A percentile compares a stretch with the other conserved stretches of the same genome.
Evolutionary conservation across 495 filamentous ascomycete species (phyloP).

Genomic region (Podospora bellae-mahoneyi): DNA sequence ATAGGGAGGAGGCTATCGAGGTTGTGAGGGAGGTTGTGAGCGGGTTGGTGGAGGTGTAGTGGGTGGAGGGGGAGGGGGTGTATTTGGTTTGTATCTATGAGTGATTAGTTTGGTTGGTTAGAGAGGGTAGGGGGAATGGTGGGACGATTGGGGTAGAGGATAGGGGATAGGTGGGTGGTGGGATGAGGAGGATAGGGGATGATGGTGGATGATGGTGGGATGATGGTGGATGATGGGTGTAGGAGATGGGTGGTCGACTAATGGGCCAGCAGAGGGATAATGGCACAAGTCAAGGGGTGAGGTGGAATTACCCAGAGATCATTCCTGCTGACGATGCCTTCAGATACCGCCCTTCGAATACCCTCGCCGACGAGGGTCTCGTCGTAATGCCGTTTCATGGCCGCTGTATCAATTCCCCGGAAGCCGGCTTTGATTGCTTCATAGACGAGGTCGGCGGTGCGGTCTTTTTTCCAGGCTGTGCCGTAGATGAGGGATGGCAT

Average conservation of each 20-base stretch:
- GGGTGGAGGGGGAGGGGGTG: conserved; percentile 58
- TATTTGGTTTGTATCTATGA: conserved; percentile 81
- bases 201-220: too few species aligned
- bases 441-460: conserved; percentile 63
- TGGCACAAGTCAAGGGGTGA: not conserved
- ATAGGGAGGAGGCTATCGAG: conserved; percentile 65
- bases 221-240: too few species aligned
- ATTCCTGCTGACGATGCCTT: conserved; percentile 54
- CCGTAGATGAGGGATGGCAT: conserved; percentile 71
- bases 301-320: conserved; percentile 48
- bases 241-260: too few species aligned
- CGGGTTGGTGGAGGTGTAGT: conserved; percentile 57
- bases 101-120: not conserved
- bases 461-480: conserved; percentile 83
- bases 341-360: conserved; percentile 54
- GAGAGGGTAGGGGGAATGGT: not conserved
- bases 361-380: conserved; percentile 69
- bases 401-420: conserved; percentile 71
- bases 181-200: too few species aligned
- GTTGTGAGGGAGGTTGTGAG: conserved; percentile 59
- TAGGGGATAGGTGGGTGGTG: too few species aligned
- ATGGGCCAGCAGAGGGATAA: conserved; percentile 9
- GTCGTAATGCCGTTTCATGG: conserved; percentile 74
- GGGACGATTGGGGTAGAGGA: too few species aligned
- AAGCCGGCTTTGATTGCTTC: conserved; percentile 69